Percentiles rank a stretch among this genome's conserved stretches.
phyloP scores from a whole-genome alignment of 192 early-diverging fungal species.

The Umbelopsis vinacea region DNA sequence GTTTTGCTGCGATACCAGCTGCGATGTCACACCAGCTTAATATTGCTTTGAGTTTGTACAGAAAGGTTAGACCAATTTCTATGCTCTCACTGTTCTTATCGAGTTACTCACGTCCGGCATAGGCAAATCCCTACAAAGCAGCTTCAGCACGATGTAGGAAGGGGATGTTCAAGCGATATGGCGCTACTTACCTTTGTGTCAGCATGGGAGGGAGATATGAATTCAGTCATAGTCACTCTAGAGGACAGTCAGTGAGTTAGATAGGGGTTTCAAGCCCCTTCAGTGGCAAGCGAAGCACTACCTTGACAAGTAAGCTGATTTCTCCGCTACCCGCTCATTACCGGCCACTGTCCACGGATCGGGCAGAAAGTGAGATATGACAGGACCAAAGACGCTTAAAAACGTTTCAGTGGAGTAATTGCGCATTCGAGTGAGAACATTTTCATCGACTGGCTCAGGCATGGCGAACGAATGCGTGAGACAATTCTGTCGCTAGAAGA shows the following conservation, averaged over 20 bases:
- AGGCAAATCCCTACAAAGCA: conserved; percentile 31
- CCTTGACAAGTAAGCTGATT: conserved; percentile 28
- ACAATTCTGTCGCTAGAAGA: background rate
- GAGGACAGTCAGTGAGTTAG: background rate
- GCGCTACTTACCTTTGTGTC: conserved; percentile 43
- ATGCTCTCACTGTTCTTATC: background rate
- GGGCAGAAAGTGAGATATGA: conserved; percentile 29
- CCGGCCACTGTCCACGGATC: conserved; percentile 40
- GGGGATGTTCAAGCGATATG: background rate
- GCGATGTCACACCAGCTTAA: conserved; percentile 71
- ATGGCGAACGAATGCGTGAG: background rate
- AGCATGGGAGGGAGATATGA: conserved; percentile 52
- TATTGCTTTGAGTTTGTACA: conserved; percentile 35
- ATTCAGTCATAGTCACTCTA: conserved; percentile 64
- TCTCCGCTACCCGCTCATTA: conserved; percentile 27
- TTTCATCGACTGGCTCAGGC: background rate
- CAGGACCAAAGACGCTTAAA: conserved; percentile 8
- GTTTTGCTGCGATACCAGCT: conserved; percentile 68
- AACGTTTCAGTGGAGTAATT: conserved; percentile 6
- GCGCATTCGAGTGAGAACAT: background rate
- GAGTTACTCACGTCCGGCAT: conserved; percentile 30
- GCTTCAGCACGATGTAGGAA: too few species aligned
- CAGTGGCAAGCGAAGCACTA: background rate
- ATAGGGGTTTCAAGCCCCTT: background rate
- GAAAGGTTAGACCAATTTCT: too few species aligned